Conservation (phyloP, 2,329 filamentous ascomycete genomes). For the Pseudovirgaria hyperparasitica region DNA sequence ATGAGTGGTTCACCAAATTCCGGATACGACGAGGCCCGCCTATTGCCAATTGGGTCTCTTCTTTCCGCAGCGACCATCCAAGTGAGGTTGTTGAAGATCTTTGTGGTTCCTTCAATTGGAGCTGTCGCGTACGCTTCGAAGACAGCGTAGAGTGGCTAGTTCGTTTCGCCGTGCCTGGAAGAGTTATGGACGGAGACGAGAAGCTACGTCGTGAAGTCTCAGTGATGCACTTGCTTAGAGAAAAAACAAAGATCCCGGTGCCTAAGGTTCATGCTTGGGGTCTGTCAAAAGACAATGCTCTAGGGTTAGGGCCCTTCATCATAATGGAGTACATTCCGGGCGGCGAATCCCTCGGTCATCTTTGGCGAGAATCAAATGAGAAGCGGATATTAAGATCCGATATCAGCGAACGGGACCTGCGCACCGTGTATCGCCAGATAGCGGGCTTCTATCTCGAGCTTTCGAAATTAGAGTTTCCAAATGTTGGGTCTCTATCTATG, state of each 20-base stretch:
- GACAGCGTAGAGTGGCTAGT: slow-evolving; percentile 6
- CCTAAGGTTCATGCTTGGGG: slow-evolving; percentile 7
- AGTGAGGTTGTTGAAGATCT: slow-evolving; percentile 3
- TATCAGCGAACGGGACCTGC: slow-evolving; percentile 5
- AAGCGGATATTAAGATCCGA: slow-evolving; percentile 3
- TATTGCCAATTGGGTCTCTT: slow-evolving; percentile 4
- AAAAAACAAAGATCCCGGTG: slow-evolving; percentile 7
- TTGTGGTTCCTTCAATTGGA: slow-evolving; percentile 7
- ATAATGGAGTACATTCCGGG: slow-evolving; percentile 6
- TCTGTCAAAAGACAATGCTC: slow-evolving; percentile 4
- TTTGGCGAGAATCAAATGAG: slow-evolving; percentile 4
- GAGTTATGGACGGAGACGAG: slow-evolving; percentile 6
- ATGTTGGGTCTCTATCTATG: slow-evolving; percentile 4
- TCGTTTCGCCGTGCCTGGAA: slow-evolving; percentile 5
- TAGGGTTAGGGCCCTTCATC: slow-evolving; percentile 7
- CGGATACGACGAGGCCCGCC: slow-evolving; percentile 1
- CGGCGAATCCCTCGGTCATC: slow-evolving; percentile 4
- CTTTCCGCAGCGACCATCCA: slow-evolving; percentile 1
- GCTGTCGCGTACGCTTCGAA: slow-evolving; percentile 3
- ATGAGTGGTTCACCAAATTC: slow-evolving; percentile 2
- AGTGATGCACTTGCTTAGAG: slow-evolving; percentile 5
- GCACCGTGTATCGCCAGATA: slow-evolving; percentile 5
- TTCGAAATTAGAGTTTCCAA: slow-evolving; percentile 4
- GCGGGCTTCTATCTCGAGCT: slow-evolving; percentile 5
- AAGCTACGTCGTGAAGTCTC: slow-evolving; percentile 6